Percentiles rank a stretch among this genome's conserved stretches.
Evolutionary conservation across 2,329 filamentous ascomycete species (phyloP).

Genomic region (Fusarium subtropicale): DNA sequence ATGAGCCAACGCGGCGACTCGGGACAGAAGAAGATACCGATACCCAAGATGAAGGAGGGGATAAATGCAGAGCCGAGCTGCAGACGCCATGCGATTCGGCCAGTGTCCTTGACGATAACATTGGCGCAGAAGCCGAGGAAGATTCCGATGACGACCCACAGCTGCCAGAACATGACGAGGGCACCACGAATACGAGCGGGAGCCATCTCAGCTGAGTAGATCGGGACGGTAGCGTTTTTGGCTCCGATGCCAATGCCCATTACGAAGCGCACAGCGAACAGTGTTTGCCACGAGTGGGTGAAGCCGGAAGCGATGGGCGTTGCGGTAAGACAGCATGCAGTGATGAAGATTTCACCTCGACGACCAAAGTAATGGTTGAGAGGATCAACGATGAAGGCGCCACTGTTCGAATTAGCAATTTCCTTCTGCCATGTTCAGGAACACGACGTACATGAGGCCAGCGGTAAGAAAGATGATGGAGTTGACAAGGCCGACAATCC

Average conservation of each 20-base stretch:
- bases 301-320: slow-evolving; percentile 61
- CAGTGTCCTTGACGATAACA: slow-evolving; percentile 65
- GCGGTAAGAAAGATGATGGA: slow-evolving; percentile 56
- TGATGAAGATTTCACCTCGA: slow-evolving; percentile 74
- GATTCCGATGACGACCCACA: slow-evolving; percentile 54
- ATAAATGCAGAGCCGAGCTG: slow-evolving; percentile 70
- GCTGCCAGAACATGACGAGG: slow-evolving; percentile 81
- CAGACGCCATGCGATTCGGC: slow-evolving; percentile 68
- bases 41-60: slow-evolving; percentile 62
- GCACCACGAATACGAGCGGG: slow-evolving; percentile 75
- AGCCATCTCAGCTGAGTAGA: slow-evolving; percentile 79
- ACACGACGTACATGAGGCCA: slow-evolving; percentile 66
- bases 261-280: slow-evolving; percentile 73
- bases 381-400: slow-evolving; percentile 59
- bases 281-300: slow-evolving; percentile 72
- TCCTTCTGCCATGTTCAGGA: accelerated
- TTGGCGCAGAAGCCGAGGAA: slow-evolving; percentile 63
- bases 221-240: slow-evolving; percentile 73
- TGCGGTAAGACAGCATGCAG: slow-evolving; percentile 56
- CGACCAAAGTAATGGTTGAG: slow-evolving; percentile 73
- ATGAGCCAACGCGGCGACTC: slow-evolving; percentile 72
- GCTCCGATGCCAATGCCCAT: slow-evolving; percentile 76
- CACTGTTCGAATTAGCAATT: slow-evolving; percentile 23
- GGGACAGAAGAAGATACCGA: slow-evolving; percentile 72
- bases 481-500: slow-evolving; percentile 52